Evolutionary conservation across 2,329 filamentous ascomycete species (phyloP).

Genomic region (Microascus cirrosus): DNA sequence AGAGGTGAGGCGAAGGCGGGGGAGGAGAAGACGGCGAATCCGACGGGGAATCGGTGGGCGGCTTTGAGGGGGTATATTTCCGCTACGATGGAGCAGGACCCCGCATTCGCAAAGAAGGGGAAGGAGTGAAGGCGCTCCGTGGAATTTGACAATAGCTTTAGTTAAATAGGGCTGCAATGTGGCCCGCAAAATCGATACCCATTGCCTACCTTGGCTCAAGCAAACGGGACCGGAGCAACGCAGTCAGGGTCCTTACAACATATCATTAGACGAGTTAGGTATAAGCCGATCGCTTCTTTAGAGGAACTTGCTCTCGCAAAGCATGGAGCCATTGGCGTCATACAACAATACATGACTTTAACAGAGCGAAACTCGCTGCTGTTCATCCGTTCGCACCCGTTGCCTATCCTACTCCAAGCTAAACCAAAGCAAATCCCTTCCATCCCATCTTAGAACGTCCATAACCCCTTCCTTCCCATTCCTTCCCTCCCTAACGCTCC

Average conservation of each 20-base stretch:
- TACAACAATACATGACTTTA: neutral
- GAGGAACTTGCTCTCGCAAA: neutral
- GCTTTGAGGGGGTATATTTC: slow-evolving; percentile 76
- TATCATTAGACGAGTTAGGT: too few species aligned
- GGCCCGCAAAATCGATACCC: neutral
- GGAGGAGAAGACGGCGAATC: slow-evolving; percentile 11
- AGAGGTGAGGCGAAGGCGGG: slow-evolving; percentile 7
- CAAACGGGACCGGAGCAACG: neutral
- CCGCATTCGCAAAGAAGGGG: slow-evolving; percentile 45
- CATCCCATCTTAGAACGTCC: neutral
- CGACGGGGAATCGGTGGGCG: slow-evolving; percentile 58
- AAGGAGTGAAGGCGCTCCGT: neutral
- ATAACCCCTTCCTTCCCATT: neutral
- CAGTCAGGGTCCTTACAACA: neutral
- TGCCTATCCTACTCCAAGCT: neutral
- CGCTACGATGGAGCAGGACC: slow-evolving; percentile 79
- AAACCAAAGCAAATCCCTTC: neutral
- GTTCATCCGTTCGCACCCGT: neutral
- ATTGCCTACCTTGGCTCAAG: neutral
- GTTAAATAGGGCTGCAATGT: neutral
- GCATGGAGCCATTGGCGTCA: neutral
- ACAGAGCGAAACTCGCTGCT: neutral
- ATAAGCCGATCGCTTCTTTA: neutral
- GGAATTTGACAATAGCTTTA: neutral
- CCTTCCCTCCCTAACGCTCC: neutral